Conservation (phyloP, 1,284 basidiomycete genomes). For the Phellinidium pouzarii region DNA sequence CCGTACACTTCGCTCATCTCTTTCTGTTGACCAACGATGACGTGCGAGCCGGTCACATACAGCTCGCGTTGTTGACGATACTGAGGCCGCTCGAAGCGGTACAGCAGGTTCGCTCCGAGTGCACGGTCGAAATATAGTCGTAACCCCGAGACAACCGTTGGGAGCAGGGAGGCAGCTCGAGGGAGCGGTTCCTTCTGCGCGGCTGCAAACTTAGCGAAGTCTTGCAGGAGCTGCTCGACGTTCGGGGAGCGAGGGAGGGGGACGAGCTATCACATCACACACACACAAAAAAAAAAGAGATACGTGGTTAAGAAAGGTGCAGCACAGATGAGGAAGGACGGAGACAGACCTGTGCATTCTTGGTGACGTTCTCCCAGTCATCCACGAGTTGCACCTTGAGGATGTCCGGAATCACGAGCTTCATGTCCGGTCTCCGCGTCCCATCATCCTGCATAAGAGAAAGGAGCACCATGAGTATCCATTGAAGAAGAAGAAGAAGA, state of each 20-base stretch:
- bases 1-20: constrained; percentile 92
- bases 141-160: constrained; percentile 85
- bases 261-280: constrained; percentile 58
- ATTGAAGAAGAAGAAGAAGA: constrained; percentile 4
- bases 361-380: constrained; percentile 97
- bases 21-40: constrained; percentile 64
- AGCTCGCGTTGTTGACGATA: constrained; percentile 79
- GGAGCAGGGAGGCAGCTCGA: constrained; percentile 54
- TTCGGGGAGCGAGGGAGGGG: constrained; percentile 79
- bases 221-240: constrained; percentile 72
- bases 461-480: constrained; percentile 1
- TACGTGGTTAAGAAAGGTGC: not conserved
- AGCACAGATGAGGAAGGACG: constrained; percentile 1
- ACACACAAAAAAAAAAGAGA: not conserved
- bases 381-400: constrained; percentile 91
- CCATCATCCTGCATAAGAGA: constrained; percentile 44
- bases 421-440: constrained; percentile 81
- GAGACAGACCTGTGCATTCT: constrained; percentile 73
- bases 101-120: constrained; percentile 86
- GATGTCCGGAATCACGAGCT: constrained; percentile 81
- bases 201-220: constrained; percentile 68
- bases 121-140: constrained; percentile 91
- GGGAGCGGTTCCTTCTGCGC: constrained; percentile 51
- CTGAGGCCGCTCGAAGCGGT: constrained; percentile 91
- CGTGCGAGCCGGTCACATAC: constrained; percentile 67